Evolutionary conservation across 2,329 filamentous ascomycete species (phyloP).

Genomic region (Colletotrichum sublineola): DNA sequence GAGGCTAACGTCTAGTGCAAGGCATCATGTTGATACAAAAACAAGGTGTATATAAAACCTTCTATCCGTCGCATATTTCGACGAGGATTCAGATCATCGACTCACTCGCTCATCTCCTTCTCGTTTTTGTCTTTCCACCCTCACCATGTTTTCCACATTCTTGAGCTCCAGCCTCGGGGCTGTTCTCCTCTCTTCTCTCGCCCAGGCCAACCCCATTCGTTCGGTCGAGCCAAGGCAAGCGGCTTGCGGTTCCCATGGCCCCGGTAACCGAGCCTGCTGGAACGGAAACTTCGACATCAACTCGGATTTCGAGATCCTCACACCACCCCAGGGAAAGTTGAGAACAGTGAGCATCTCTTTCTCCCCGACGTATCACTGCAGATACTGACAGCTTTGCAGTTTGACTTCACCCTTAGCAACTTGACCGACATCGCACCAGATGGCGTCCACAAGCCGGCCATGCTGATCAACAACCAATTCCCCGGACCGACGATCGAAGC

Average conservation of each 20-base stretch:
- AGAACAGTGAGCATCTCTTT: constrained; percentile 43
- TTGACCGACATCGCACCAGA: constrained; percentile 43
- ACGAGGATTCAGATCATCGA: constrained; percentile 13
- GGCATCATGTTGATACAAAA: constrained; percentile 11
- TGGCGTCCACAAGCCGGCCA: constrained; percentile 47
- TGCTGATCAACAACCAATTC: constrained; percentile 61
- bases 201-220: constrained; percentile 31
- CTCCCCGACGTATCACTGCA: too few relatives aligned
- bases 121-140: constrained; percentile 1
- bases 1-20: constrained; percentile 6
- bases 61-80: constrained; percentile 11
- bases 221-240: constrained; percentile 13
- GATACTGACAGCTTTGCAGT: constrained; percentile 39
- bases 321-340: constrained; percentile 46
- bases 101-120: constrained; percentile 34
- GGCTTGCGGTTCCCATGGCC: constrained; percentile 48
- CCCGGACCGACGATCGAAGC: constrained; percentile 66
- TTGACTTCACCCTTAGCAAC: constrained; percentile 48
- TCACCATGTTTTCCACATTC: constrained; percentile 24
- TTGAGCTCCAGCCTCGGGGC: constrained; percentile 30
- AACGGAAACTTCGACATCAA: constrained; percentile 49
- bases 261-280: constrained; percentile 51
- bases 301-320: constrained; percentile 49
- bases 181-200: constrained; percentile 29
- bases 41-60: constrained; percentile 35